phyloP scores from a whole-genome alignment of 2,329 filamentous ascomycete species.

The Trichoderma sp. region DNA sequence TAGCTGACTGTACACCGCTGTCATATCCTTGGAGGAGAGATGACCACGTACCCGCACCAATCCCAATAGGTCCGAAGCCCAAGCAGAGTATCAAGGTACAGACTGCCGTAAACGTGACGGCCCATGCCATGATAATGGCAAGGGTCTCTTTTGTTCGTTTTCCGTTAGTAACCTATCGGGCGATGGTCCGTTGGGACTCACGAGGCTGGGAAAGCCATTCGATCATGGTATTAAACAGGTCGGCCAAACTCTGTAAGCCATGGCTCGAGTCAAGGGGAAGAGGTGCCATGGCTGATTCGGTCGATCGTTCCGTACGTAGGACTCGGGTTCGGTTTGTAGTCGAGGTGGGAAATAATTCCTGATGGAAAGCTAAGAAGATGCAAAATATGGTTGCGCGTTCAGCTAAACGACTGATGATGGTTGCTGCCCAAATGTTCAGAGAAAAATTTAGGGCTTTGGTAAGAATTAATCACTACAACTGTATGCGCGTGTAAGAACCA shows the following conservation, averaged over 20 bases:
- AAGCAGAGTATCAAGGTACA: conserved; percentile 14
- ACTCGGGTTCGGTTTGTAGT: too few relatives aligned
- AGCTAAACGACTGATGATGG: background rate
- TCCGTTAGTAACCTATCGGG: background rate
- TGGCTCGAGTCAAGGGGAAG: background rate
- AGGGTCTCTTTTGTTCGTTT: background rate
- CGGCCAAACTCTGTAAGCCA: background rate
- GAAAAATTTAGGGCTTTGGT: background rate
- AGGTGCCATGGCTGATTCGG: background rate
- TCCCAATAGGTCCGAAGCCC: conserved; percentile 15
- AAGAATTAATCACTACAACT: too few relatives aligned
- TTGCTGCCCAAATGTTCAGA: background rate
- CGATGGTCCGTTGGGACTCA: background rate
- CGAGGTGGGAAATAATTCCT: background rate
- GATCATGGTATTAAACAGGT: background rate
- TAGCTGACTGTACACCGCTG: background rate
- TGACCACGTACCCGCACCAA: conserved; percentile 13
- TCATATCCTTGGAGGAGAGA: background rate
- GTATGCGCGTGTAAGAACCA: background rate
- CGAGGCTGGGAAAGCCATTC: conserved; percentile 16
- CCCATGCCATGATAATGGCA: conserved; percentile 8
- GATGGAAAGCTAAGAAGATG: background rate
- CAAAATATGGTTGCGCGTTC: background rate
- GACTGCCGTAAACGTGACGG: conserved; percentile 8
- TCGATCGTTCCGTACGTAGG: background rate